Evolutionary conservation across 495 filamentous ascomycete species (phyloP).

Genomic region (Daldinia childiae): DNA sequence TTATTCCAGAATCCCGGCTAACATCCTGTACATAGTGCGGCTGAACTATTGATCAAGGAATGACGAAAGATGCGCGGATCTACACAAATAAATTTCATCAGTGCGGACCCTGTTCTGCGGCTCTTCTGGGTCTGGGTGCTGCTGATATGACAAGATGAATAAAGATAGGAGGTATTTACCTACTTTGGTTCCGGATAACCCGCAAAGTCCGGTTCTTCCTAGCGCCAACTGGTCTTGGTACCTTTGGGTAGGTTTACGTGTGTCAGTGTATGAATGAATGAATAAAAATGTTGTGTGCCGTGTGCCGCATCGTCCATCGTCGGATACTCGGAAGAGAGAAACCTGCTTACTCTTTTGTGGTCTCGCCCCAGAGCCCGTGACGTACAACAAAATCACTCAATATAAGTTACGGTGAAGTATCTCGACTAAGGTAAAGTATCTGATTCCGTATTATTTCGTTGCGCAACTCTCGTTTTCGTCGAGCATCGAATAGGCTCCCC

Average conservation of each 20-base stretch:
- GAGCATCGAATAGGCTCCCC: neutral
- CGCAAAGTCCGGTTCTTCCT: conserved; percentile 22
- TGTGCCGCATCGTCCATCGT: conserved; percentile 35
- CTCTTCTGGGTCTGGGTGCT: conserved; percentile 13
- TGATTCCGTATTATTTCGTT: neutral
- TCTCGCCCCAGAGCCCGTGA: conserved; percentile 29
- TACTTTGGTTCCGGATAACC: conserved; percentile 18
- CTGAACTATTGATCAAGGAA: conserved; percentile 20
- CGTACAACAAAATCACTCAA: conserved; percentile 36
- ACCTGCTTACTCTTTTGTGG: conserved; percentile 9
- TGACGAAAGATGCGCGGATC: conserved; percentile 31
- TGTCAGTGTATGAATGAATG: neutral
- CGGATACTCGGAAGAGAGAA: conserved; percentile 27
- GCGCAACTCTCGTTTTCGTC: conserved; percentile 9
- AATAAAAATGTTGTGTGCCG: neutral
- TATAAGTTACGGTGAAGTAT: conserved; percentile 25
- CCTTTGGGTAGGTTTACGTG: neutral
- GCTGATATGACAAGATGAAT: neutral
- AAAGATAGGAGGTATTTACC: no score
- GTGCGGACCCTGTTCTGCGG: conserved; percentile 29
- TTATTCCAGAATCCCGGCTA: conserved; percentile 20
- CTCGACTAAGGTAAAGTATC: neutral
- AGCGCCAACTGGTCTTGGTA: conserved; percentile 21
- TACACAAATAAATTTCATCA: conserved; percentile 30
- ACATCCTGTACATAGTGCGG: conserved; percentile 24